phyloP scores from a whole-genome alignment of 2,329 filamentous ascomycete species.

The Chalaropsis ovoidea region DNA sequence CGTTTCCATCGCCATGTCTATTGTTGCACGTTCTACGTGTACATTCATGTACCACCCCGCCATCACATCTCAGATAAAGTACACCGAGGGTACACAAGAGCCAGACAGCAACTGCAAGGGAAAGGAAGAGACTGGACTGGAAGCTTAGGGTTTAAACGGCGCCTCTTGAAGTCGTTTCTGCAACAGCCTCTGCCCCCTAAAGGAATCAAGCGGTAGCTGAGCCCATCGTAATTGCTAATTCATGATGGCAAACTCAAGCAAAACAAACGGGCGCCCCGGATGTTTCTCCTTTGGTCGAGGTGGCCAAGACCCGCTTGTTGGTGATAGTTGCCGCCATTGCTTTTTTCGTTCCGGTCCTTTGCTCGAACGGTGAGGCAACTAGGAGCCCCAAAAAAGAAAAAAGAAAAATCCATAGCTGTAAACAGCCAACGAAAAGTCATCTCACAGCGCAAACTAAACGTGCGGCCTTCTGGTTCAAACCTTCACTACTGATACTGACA shows the following conservation, averaged over 20 bases:
- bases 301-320: background rate
- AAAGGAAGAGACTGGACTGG: background rate
- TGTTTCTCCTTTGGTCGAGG: background rate
- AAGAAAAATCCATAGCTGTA: conserved; percentile 12
- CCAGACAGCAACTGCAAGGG: background rate
- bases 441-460: background rate
- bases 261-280: background rate
- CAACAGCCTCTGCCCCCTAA: background rate
- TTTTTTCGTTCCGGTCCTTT: background rate
- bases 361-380: background rate
- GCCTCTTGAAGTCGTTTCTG: background rate
- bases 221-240: background rate
- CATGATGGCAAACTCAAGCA: too few relatives aligned
- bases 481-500: background rate
- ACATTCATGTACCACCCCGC: conserved; percentile 6
- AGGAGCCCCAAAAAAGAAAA: background rate
- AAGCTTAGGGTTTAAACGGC: background rate
- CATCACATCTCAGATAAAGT: conserved; percentile 12
- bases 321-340: background rate
- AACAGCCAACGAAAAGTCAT: background rate
- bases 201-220: background rate
- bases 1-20: background rate
- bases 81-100: background rate
- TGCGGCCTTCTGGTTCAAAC: background rate
- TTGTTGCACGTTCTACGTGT: background rate